Percentiles rank a stretch among this genome's conserved stretches.
These are phyloP conservation scores for Cyclostephanos invisitatus DNA, from an alignment of 108 stramenopile species.

Conservation along the genomic window DNA sequence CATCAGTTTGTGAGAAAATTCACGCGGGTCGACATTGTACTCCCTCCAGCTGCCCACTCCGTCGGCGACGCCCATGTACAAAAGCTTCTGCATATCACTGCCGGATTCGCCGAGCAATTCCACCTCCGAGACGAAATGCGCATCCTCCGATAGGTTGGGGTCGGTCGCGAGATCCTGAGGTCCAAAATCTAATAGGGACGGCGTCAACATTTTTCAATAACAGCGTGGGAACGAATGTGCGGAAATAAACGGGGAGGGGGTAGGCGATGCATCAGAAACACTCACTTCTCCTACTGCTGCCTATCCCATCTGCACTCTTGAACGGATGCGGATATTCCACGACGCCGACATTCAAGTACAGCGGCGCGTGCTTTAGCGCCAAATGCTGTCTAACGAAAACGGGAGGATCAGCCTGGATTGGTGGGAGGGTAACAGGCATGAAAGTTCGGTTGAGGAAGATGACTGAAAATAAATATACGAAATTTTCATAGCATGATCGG, in stretches of 20 bases:
- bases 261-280: not conserved
- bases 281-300: constrained; percentile 67
- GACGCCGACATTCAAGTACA: constrained; percentile 77
- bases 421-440: not conserved
- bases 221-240: not conserved
- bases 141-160: constrained; percentile 86
- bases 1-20: constrained; percentile 89
- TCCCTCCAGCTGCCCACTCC: constrained; percentile 97
- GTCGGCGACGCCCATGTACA: constrained; percentile 93
- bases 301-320: constrained; percentile 78
- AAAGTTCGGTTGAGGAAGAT: not conserved
- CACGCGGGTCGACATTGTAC: constrained; percentile 91
- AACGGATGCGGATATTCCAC: constrained; percentile 93
- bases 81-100: constrained; percentile 58
- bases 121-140: constrained; percentile 65
- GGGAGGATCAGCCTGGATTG: constrained; percentile 57
- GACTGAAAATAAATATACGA: not conserved
- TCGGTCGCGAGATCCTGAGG: constrained; percentile 66
- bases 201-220: not conserved
- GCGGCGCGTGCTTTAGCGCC: constrained; percentile 66
- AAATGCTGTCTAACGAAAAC: constrained; percentile 65
- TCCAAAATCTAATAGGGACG: constrained; percentile 56
- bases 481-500: too few species aligned
- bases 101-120: constrained; percentile 68
- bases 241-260: not conserved